Percentiles rank a stretch among this genome's conserved stretches.
Conservation (phyloP, 83 land plant genomes). For the Thuja plicata region DNA sequence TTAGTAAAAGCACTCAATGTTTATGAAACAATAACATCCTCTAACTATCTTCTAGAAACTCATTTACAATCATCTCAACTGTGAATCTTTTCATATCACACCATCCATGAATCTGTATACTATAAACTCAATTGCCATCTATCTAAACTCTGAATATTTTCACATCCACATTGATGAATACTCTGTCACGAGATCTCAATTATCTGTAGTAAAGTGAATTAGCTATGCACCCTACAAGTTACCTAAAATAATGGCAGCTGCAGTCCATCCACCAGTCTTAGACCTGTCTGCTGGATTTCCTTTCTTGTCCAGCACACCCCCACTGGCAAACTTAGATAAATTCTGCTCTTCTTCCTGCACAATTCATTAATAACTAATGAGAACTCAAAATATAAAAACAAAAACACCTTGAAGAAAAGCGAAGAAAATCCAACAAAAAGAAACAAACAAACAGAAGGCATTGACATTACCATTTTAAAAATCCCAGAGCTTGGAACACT, state of each 20-base stretch:
- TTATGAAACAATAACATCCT: not conserved
- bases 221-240: not conserved
- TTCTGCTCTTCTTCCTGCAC: not conserved
- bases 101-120: too few species aligned
- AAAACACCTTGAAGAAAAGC: not conserved
- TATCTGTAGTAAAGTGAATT: not conserved
- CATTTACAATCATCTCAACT: too few species aligned
- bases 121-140: not conserved
- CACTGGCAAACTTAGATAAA: constrained; percentile 14
- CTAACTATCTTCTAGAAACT: too few species aligned
- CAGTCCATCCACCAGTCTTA: constrained; percentile 59
- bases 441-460: not conserved
- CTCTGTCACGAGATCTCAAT: not conserved
- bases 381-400: not conserved
- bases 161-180: not conserved
- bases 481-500: not conserved
- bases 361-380: not conserved
- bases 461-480: not conserved
- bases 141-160: not conserved
- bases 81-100: too few species aligned
- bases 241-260: constrained; percentile 57
- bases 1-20: not conserved
- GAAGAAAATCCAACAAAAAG: not conserved
- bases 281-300: constrained; percentile 52
- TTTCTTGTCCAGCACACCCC: constrained; percentile 25